These are phyloP conservation scores for Paraleonurus japonicus DNA, from an alignment of 257 asterid genomes.

Conservation along the genomic window DNA sequence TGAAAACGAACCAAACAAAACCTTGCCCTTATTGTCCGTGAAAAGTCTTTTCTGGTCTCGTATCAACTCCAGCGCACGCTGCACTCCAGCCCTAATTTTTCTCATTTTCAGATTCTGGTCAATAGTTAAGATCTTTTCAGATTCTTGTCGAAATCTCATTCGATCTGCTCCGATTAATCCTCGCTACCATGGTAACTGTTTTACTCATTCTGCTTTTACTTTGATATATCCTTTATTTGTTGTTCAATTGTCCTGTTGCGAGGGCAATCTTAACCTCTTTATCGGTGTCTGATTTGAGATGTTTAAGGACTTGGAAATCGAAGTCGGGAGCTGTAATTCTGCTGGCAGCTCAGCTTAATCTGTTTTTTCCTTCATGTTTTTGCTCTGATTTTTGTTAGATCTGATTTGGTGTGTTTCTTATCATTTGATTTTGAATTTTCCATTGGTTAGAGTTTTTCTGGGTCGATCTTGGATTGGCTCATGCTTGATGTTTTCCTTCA, in stretches of 20 bases:
- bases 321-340: not conserved
- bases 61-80: no score
- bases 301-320: not conserved
- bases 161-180: conserved; percentile 36
- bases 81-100: conserved; percentile 32
- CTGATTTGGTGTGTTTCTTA: conserved; percentile 17
- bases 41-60: no score
- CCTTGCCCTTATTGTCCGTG: no score
- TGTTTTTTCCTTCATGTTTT: not conserved
- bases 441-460: not conserved
- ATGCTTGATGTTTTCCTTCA: not conserved
- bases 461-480: conserved; percentile 16
- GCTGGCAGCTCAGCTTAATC: conserved; percentile 20
- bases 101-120: conserved; percentile 14
- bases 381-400: conserved; percentile 11
- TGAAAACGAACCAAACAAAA: no score
- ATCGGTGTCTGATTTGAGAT: conserved; percentile 7
- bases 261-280: conserved; percentile 8
- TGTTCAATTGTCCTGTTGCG: not conserved
- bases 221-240: not conserved
- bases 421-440: not conserved
- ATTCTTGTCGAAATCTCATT: conserved; percentile 12
- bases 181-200: conserved; percentile 37
- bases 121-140: no score
- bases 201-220: conserved; percentile 1